A percentile compares a stretch with the other conserved stretches of the same genome.
These are phyloP conservation scores for Nannizziopsis barbatae DNA, from an alignment of 2,329 filamentous ascomycete genomes.

Conservation along the genomic window DNA sequence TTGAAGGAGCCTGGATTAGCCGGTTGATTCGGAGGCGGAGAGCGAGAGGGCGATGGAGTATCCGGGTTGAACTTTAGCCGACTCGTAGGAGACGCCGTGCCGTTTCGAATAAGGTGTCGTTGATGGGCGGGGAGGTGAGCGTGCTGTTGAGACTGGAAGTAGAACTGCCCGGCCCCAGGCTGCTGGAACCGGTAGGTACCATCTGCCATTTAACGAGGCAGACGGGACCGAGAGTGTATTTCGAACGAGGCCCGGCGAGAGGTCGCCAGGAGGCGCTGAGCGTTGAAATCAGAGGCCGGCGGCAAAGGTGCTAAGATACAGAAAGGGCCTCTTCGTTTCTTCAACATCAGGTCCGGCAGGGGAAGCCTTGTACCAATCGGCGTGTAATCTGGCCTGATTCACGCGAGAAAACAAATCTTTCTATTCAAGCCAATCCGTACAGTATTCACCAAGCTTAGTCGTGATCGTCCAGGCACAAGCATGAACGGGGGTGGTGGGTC, in stretches of 20 bases:
- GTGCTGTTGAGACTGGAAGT: conserved; percentile 31
- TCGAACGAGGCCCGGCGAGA: conserved; percentile 15
- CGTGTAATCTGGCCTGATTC: conserved; percentile 4
- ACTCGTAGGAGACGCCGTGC: conserved; percentile 37
- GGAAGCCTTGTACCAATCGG: conserved; percentile 19
- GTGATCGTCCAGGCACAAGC: conserved; percentile 1
- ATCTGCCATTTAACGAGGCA: conserved; percentile 46
- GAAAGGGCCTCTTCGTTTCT: conserved; percentile 39
- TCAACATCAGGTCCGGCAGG: conserved; percentile 37
- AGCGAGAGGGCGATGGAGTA: conserved; percentile 40
- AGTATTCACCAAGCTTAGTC: background rate
- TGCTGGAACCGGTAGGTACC: conserved; percentile 45
- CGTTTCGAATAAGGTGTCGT: conserved; percentile 36
- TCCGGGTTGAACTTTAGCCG: conserved; percentile 37
- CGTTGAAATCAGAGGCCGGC: conserved; percentile 18
- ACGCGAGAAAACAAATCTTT: background rate
- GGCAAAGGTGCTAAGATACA: conserved; percentile 30
- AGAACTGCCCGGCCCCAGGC: conserved; percentile 43
- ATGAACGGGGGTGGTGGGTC: conserved; percentile 1
- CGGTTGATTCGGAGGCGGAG: conserved; percentile 35
- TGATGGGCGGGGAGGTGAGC: conserved; percentile 34
- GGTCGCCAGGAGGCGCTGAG: conserved; percentile 20
- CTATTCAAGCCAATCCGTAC: background rate
- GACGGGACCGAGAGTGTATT: conserved; percentile 34
- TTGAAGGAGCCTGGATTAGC: conserved; percentile 34